Evolutionary conservation across 805 yeast species (phyloP), one percentile per base, ranked within the genome.

Genomic region (Yueomyces sinensis): DNA sequence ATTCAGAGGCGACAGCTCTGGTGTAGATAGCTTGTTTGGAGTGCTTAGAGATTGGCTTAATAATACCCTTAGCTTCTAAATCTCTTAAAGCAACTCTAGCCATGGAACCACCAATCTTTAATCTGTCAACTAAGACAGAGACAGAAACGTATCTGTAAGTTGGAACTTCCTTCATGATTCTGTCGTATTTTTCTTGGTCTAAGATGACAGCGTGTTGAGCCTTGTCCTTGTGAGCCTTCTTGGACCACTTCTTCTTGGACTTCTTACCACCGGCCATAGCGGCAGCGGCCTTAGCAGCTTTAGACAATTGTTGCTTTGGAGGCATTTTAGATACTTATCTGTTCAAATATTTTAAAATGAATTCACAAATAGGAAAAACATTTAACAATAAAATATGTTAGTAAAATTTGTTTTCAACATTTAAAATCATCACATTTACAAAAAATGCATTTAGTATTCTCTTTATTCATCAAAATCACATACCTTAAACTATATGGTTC

Each of bases 181-280:
- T 84, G 93, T 91, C 98, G 75, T 81, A 89, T 67, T 89, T 83
- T 57, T 91, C 94, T 76, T 91, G 96, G 70, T 91, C 99, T 61
- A 91, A 75, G 67, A 82, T 73, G 61, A 91, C 87, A 64, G 86
- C 78, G 78, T 91, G 98, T 68, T 83, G 89, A 59, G 98, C 97
- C 94, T 82, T 89, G 74, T 91, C 99, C 87, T 93, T 91, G 70
- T 86, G 95, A 80, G 93, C 86, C 72, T 95, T 95, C 80, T 89
- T 87, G 82, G 94, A 82, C 98, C 97, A 91, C 95, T 91, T 91
- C 94, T 91, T 89, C 86, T 91, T 91, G 71, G 95, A 84, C 66
- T 89, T 86, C 82, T 87, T 87, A 80, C 96, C 95, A 82, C 96
- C 96, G 68, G 96, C 95, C 80, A 84, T 75, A 69, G 96, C 97